Base-by-base conservation (phyloP, 1,139 yeast genomes). In the Debaryomycetaceae sp. region DNA sequence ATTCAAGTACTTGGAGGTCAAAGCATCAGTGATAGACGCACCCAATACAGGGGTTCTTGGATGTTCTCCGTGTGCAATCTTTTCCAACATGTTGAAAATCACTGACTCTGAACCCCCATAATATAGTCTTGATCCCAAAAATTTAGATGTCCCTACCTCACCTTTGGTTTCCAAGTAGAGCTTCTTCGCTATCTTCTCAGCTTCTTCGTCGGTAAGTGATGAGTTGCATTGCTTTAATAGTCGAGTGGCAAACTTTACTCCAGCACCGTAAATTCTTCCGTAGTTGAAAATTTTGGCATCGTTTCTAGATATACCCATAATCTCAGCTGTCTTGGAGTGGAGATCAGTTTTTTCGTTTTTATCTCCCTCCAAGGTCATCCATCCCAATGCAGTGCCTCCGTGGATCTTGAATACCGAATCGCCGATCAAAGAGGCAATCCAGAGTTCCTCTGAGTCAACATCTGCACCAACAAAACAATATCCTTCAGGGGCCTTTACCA, bases 321-420 rank as follows among this genome's bases (percentile, higher is more conserved):
- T 91, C 24, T 76, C 76, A 0, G 99, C 97, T 0, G 99, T 95
- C 55, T 88, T 90, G 1, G 98, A 90, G 60, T 95, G 99, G 52
- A 95, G 68, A 66, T 95, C 99, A 0, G 99, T 95, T 8, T 91
- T 95, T 47, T 87, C 93, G 45, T 70, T 72, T 64, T 95, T 95
- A 22, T 93, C 85, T 14, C 99, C 99, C 70, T 95, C 99, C 44
- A 95, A 73, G 1, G 98, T 91, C 99, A 95, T 95, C 99, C 99
- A 95, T 0, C 99, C 98, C 44, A 95, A 76, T 0, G 98, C 96
- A 0, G 99, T 89, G 13, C 95, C 95, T 3, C 99, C 99, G 62
- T 95, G 99, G 36, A 87, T 70, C 42, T 85, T 81, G 63, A 93
- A 88, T 45, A 85, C 80, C 0, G 98, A 84, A 62, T 95, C 99